Conservation (phyloP, 1,284 basidiomycete species). For the Lentinus polychrous region DNA sequence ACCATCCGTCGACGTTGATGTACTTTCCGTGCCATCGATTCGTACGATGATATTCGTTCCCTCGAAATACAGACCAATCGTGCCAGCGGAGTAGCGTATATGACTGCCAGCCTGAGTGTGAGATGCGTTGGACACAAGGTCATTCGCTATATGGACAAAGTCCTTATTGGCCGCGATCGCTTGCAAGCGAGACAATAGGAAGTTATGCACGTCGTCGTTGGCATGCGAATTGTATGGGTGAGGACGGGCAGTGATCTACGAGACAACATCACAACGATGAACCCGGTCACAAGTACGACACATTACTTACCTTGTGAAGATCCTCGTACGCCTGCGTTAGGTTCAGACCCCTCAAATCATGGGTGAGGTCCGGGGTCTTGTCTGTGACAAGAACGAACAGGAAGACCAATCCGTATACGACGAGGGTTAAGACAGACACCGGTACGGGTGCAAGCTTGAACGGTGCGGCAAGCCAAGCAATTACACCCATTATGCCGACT, state of each 20-base stretch:
- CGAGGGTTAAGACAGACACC: slow-evolving; percentile 42
- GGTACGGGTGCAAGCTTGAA: slow-evolving; percentile 28
- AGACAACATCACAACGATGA: background rate
- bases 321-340: slow-evolving; percentile 54
- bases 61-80: slow-evolving; percentile 53
- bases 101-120: too few relatives aligned
- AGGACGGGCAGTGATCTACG: slow-evolving; percentile 57
- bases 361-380: slow-evolving; percentile 41
- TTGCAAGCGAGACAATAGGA: slow-evolving; percentile 49
- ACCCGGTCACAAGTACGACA: too few relatives aligned
- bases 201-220: slow-evolving; percentile 58
- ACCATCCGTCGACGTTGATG: slow-evolving; percentile 28
- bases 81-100: slow-evolving; percentile 26
- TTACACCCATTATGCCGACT: background rate
- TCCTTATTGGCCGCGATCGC: slow-evolving; percentile 36
- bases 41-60: slow-evolving; percentile 68
- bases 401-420: slow-evolving; percentile 50
- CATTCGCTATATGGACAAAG: slow-evolving; percentile 45
- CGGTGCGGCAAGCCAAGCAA: slow-evolving; percentile 13
- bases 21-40: slow-evolving; percentile 47
- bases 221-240: slow-evolving; percentile 73
- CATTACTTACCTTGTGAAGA: slow-evolving; percentile 42
- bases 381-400: slow-evolving; percentile 48
- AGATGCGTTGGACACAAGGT: slow-evolving; percentile 51
- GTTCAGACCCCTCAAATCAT: slow-evolving; percentile 43